Evolutionary conservation across 305 asterid species (phyloP).

Genomic region (Fraxinus latifolia): DNA sequence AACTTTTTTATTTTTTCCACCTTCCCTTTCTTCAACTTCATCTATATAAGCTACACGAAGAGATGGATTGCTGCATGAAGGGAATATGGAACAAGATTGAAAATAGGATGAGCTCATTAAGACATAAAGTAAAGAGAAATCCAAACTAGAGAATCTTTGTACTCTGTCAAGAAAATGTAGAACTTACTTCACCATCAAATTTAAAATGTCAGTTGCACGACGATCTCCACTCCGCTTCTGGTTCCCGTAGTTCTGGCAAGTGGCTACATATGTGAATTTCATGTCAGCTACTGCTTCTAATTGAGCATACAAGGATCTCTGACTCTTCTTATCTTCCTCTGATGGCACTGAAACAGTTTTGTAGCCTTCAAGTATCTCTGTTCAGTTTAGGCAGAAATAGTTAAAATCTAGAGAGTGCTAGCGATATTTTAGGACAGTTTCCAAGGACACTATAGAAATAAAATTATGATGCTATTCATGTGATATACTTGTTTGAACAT

Average conservation of each 20-base stretch:
- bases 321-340: constrained; percentile 88
- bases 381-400: constrained; percentile 20
- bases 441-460: background rate
- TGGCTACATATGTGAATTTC: constrained; percentile 97
- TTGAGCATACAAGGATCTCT: constrained; percentile 86
- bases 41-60: constrained; percentile 98
- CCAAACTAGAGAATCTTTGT: constrained; percentile 1
- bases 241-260: constrained; percentile 96
- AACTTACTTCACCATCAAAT: constrained; percentile 98
- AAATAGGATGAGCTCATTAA: constrained; percentile 20
- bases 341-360: constrained; percentile 70
- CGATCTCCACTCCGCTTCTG: constrained; percentile 97
- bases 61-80: constrained; percentile 76
- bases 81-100: constrained; percentile 15
- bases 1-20: constrained; percentile 74
- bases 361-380: constrained; percentile 93
- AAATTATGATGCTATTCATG: background rate
- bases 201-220: constrained; percentile 94
- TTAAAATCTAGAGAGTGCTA: constrained; percentile 13
- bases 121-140: background rate
- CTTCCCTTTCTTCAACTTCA: constrained; percentile 96
- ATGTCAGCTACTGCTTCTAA: constrained; percentile 96
- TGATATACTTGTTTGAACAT: constrained; percentile 7
- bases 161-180: constrained; percentile 11
- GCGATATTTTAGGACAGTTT: background rate